Conservation (phyloP, 2,329 filamentous ascomycete genomes). For the Colletotrichum somersetense region DNA sequence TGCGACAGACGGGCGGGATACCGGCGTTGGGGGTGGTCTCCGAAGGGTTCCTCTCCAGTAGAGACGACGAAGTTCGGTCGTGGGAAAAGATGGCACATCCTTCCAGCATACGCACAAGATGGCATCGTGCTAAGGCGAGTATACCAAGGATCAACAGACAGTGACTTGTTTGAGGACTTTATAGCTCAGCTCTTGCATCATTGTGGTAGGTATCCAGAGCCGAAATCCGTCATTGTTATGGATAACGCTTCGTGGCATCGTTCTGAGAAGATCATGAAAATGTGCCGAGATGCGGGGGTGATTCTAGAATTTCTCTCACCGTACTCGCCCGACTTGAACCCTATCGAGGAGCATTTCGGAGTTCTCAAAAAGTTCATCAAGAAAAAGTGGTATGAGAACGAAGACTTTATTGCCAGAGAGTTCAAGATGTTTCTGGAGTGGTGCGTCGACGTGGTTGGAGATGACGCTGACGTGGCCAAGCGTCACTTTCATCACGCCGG, state of each 20-base stretch:
- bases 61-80: slow-evolving; percentile 45
- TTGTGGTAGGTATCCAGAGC: slow-evolving; percentile 50
- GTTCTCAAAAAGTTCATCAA: too few relatives aligned
- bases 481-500: too few relatives aligned
- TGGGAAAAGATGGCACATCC: slow-evolving; percentile 43
- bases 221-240: slow-evolving; percentile 52
- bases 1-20: slow-evolving; percentile 51
- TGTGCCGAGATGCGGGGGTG: slow-evolving; percentile 46
- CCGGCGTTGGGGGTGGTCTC: slow-evolving; percentile 52
- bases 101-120: slow-evolving; percentile 49
- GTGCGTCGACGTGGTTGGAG: too few relatives aligned
- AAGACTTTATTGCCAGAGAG: too few relatives aligned
- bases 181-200: background rate
- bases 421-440: too few relatives aligned
- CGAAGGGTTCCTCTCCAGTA: slow-evolving; percentile 46
- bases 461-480: too few relatives aligned
- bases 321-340: too few relatives aligned
- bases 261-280: slow-evolving; percentile 45
- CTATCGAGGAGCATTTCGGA: too few relatives aligned
- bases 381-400: too few relatives aligned
- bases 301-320: too few relatives aligned
- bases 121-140: slow-evolving; percentile 46
- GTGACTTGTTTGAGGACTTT: background rate
- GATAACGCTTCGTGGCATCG: slow-evolving; percentile 52
- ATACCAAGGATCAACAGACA: background rate